Conservation (phyloP, 2,329 filamentous ascomycete genomes). For the Metarhizium rileyi region DNA sequence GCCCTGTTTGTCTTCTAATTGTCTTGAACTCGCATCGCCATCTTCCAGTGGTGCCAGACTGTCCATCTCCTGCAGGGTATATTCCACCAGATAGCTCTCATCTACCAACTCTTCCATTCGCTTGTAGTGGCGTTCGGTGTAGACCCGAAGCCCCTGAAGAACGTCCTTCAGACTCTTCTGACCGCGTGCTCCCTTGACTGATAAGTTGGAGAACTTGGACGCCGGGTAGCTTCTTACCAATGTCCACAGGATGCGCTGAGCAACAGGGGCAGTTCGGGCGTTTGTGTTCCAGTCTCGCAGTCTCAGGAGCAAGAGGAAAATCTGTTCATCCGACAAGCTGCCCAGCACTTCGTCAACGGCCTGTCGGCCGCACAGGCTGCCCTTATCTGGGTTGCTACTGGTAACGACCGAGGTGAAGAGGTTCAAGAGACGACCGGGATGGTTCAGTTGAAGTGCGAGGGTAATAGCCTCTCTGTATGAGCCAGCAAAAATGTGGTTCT, state of each 20-base stretch:
- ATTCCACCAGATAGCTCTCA: conserved; percentile 90
- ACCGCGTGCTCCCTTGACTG: conserved; percentile 45
- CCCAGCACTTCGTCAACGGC: conserved; percentile 77
- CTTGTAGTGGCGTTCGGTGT: conserved; percentile 89
- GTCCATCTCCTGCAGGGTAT: conserved; percentile 90
- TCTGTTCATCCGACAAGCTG: conserved; percentile 72
- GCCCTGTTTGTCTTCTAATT: conserved; percentile 27
- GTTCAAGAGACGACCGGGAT: conserved; percentile 75
- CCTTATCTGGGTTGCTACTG: conserved; percentile 46
- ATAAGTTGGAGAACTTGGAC: conserved; percentile 62
- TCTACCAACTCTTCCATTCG: conserved; percentile 83
- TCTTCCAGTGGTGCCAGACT: conserved; percentile 43
- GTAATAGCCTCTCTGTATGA: conserved; percentile 91
- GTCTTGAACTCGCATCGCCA: conserved; percentile 21
- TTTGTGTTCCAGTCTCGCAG: conserved; percentile 98
- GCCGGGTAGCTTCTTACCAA: conserved; percentile 75
- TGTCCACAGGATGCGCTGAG: conserved; percentile 74
- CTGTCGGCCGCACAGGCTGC: conserved; percentile 52
- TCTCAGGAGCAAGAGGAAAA: conserved; percentile 72
- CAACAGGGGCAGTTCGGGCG: conserved; percentile 71
- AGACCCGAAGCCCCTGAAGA: conserved; percentile 74
- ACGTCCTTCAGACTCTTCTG: conserved; percentile 71
- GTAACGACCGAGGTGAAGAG: conserved; percentile 76
- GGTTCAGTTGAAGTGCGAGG: conserved; percentile 85
- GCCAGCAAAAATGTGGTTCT: conserved; percentile 82